Evolutionary conservation across 148 eudicot species (phyloP).

Genomic region (Cornus suecica): DNA sequence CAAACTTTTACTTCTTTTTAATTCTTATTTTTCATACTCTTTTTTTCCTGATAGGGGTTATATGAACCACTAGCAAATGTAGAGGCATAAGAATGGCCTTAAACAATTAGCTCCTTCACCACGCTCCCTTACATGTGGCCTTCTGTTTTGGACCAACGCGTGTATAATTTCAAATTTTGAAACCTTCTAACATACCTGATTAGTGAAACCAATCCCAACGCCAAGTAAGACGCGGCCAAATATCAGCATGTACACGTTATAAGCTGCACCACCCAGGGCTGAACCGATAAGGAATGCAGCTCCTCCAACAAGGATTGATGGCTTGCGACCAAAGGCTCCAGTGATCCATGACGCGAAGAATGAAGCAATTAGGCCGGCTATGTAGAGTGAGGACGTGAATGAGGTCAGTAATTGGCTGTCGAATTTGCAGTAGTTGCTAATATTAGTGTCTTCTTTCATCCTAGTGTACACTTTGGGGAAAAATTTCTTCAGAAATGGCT

Average conservation of each 20-base stretch:
- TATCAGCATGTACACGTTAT: slow-evolving; percentile 41
- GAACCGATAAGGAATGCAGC: slow-evolving; percentile 45
- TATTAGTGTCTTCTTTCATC: slow-evolving; percentile 36
- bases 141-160: too few relatives aligned
- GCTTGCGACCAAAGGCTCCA: slow-evolving; percentile 40
- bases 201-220: slow-evolving; percentile 55
- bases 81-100: too few relatives aligned
- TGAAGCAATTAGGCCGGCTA: slow-evolving; percentile 48
- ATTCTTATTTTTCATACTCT: too few relatives aligned
- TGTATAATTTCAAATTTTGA: too few relatives aligned
- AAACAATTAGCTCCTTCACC: too few relatives aligned
- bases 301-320: slow-evolving; percentile 47
- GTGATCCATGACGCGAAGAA: slow-evolving; percentile 48
- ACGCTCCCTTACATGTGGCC: too few relatives aligned
- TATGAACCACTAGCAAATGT: not conserved
- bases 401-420: slow-evolving; percentile 42
- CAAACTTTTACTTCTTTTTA: not conserved
- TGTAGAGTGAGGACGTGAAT: slow-evolving; percentile 60
- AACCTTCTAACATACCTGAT: too few relatives aligned
- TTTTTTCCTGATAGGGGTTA: too few relatives aligned
- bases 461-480: slow-evolving; percentile 47
- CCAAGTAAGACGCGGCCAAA: slow-evolving; percentile 56
- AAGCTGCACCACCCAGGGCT: slow-evolving; percentile 41
- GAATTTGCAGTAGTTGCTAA: slow-evolving; percentile 62
- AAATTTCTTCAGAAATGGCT: slow-evolving; percentile 43